These are phyloP conservation scores for Fraxinus albicans DNA, from an alignment of 305 asterid species.

Conservation along the genomic window DNA sequence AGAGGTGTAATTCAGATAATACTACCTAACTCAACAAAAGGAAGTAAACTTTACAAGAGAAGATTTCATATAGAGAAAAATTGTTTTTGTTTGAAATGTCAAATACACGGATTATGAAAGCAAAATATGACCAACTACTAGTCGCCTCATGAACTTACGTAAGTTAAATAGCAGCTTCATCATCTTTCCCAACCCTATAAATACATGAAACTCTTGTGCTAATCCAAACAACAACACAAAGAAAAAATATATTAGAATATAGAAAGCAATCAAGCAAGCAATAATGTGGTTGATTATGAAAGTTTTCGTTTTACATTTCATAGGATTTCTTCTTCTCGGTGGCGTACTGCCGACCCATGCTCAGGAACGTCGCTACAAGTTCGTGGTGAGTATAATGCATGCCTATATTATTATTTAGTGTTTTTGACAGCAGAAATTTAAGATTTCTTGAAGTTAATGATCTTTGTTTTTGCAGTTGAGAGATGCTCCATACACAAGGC, in stretches of 20 bases:
- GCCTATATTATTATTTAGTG: neutral
- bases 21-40: neutral
- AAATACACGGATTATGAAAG: neutral
- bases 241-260: neutral
- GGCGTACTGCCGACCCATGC: neutral
- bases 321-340: neutral
- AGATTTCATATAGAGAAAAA: neutral
- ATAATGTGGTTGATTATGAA: neutral
- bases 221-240: neutral
- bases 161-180: neutral
- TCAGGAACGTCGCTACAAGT: neutral
- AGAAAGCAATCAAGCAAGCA: neutral
- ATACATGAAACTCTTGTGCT: neutral
- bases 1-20: neutral
- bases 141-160: neutral
- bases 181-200: neutral
- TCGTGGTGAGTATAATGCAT: neutral
- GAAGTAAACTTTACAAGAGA: neutral
- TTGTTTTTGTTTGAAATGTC: neutral
- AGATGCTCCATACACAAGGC: constrained; percentile 40
- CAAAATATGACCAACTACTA: neutral
- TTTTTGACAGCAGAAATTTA: neutral
- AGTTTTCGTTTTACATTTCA: neutral
- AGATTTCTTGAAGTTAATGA: neutral
- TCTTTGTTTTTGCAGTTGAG: constrained; percentile 29